Evolutionary conservation across 2,329 filamentous ascomycete genomes (phyloP), one percentile per base, ranked within the genome.

Genomic region (Penicillium frequentans): DNA sequence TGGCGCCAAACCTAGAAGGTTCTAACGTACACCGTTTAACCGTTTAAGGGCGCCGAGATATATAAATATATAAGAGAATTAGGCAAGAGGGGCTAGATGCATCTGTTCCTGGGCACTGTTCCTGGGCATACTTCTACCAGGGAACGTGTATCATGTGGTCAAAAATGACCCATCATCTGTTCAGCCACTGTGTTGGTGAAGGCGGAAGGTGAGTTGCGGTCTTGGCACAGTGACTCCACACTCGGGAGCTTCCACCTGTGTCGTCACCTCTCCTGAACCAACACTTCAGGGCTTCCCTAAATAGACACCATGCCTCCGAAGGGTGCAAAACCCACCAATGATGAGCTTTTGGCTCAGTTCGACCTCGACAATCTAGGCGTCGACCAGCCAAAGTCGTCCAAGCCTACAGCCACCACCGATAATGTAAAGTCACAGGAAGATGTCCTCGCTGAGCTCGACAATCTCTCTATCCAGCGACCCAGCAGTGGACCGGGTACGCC

Each of bases 361-460:
- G 79, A 81, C 55, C 78, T 81, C 56, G 79, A 81, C 56, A 72
- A 78, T 55, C 70, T 81, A n/a, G 74, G 70, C 35, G 70, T 77
- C 58, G 74, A 77, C 46, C 66, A 68, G 44, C 62, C 65, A 19
- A 48, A 73, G 11, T 64, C 65, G 31, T 55, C 72, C 14, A 76
- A 74, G 61, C 59, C 67, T 6, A 49, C 65, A 16, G 37, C 60
- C 58, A 26, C 52, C 48, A 47, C 56, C 60, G 49, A 67, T 59
- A 54, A 62, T 63, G 62, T 59, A n/a, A 68, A 69, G 16, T 83
- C 88, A 67, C 84, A 90, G 57, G 64, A 67, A 66, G 92, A 96
- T 72, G 86, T 93, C 56, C 84, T 98, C 39, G 92, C 92, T 60
- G 93, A 97, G 67, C 85, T 98, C 59, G 91, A 96, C 73, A 87